Conservation (phyloP, 768 basidiomycete species). For the Strobilomyces dryophilus region DNA sequence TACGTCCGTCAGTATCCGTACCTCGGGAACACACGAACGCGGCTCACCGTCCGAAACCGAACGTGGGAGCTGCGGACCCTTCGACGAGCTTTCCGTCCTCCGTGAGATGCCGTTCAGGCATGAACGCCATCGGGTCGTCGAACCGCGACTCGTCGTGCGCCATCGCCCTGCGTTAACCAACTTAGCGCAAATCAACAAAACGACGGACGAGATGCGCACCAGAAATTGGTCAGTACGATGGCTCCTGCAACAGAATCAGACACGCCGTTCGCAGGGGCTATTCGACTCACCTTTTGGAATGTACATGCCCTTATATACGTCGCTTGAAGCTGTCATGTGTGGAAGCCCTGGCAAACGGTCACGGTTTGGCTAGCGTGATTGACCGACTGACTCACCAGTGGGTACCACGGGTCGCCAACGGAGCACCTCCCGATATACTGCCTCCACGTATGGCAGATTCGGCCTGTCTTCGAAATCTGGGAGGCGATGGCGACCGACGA, state of each 20-base stretch:
- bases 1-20: constrained; percentile 4
- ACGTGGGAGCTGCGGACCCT: not conserved
- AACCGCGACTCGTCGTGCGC: constrained; percentile 49
- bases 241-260: constrained; percentile 6
- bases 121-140: constrained; percentile 48
- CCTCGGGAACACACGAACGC: not conserved
- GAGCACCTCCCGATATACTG: constrained; percentile 27
- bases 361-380: not conserved
- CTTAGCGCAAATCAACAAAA: not conserved
- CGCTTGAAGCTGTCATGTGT: constrained; percentile 19
- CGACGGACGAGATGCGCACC: constrained; percentile 10
- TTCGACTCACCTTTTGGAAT: constrained; percentile 24
- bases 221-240: constrained; percentile 23
- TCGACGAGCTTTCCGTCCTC: constrained; percentile 11
- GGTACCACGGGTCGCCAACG: constrained; percentile 31
- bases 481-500: constrained; percentile 28
- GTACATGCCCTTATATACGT: constrained; percentile 29
- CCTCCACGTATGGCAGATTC: constrained; percentile 30
- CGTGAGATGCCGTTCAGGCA: constrained; percentile 52
- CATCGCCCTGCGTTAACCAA: constrained; percentile 33
- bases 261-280: not conserved
- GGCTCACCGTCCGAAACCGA: constrained; percentile 28
- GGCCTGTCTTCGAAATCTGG: constrained; percentile 27
- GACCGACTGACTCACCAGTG: constrained; percentile 16
- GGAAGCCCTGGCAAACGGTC: constrained; percentile 17